A percentile compares a stretch with the other conserved stretches of the same genome.
Evolutionary conservation across 148 eudicot species (phyloP).

Genomic region (Fagopyrum tataricum): DNA sequence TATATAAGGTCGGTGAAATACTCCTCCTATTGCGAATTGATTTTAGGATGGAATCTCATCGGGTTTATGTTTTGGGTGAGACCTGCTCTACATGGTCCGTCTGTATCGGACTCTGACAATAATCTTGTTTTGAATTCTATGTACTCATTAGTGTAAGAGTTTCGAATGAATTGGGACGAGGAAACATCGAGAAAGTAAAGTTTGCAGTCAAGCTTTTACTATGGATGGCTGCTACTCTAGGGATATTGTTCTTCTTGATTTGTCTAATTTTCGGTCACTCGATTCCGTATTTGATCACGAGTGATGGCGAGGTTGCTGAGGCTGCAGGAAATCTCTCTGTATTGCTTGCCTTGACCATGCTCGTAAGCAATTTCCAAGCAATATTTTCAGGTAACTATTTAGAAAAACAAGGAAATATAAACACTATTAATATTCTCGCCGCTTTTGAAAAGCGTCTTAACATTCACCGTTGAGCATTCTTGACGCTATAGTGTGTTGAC

Average conservation of each 20-base stretch:
- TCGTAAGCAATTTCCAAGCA: constrained; percentile 54
- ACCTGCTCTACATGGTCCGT: too few relatives aligned
- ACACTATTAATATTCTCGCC: too few relatives aligned
- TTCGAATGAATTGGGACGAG: constrained; percentile 68
- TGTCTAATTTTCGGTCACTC: constrained; percentile 26
- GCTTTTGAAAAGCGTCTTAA: too few relatives aligned
- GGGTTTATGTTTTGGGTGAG: too few relatives aligned
- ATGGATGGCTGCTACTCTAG: constrained; percentile 39
- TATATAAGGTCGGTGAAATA: too few relatives aligned
- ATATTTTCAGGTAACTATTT: constrained; percentile 51
- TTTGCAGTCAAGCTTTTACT: constrained; percentile 58
- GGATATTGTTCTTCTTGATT: constrained; percentile 33
- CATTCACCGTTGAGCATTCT: too few relatives aligned
- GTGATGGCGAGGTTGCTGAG: constrained; percentile 41
- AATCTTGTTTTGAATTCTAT: too few relatives aligned
- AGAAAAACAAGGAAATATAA: too few relatives aligned
- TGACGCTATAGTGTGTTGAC: too few relatives aligned
- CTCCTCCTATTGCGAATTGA: too few relatives aligned
- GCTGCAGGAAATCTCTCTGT: constrained; percentile 55
- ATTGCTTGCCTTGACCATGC: constrained; percentile 50
- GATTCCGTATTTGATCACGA: constrained; percentile 58
- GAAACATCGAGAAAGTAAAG: constrained; percentile 53
- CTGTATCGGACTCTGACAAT: too few relatives aligned
- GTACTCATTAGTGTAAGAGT: constrained; percentile 55
- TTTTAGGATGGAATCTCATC: too few relatives aligned